Conservation (phyloP, 306 rosid genomes). For the Hylodesmum podocarpum region DNA sequence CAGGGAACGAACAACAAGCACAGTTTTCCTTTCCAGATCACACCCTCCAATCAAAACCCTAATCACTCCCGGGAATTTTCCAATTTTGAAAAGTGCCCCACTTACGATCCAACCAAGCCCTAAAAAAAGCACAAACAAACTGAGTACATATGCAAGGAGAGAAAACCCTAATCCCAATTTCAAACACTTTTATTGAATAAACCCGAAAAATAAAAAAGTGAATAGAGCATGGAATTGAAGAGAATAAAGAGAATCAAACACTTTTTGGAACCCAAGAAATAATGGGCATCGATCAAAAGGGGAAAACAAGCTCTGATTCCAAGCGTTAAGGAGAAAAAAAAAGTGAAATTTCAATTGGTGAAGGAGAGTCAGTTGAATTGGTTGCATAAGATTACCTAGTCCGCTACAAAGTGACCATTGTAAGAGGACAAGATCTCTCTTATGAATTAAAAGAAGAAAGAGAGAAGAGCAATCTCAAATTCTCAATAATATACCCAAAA, state of each 20-base stretch:
- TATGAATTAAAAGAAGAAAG: neutral
- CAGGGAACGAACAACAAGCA: conserved; percentile 29
- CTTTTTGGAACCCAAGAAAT: conserved; percentile 26
- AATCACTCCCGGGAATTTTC: conserved; percentile 28
- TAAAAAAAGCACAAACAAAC: conserved; percentile 23
- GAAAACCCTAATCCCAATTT: conserved; percentile 40
- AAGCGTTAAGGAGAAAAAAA: conserved; percentile 32
- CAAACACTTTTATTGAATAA: neutral
- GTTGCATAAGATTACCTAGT: conserved; percentile 30
- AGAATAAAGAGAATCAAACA: conserved; percentile 32
- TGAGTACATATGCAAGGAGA: conserved; percentile 4
- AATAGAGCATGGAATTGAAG: conserved; percentile 20
- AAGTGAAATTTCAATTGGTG: conserved; percentile 26
- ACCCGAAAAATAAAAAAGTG: neutral
- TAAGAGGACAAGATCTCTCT: conserved; percentile 45
- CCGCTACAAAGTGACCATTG: conserved; percentile 42
- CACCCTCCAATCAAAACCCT: conserved; percentile 36
- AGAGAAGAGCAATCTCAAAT: conserved; percentile 18
- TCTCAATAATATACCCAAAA: conserved; percentile 1
- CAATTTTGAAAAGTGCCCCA: conserved; percentile 33
- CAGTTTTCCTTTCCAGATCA: conserved; percentile 30
- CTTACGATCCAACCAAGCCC: conserved; percentile 45
- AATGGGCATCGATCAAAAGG: conserved; percentile 45
- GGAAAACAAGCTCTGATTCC: conserved; percentile 34
- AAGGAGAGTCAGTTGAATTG: conserved; percentile 29